Evolutionary conservation across 495 filamentous ascomycete species (phyloP).

Genomic region (Aspergillus bertholletiae): DNA sequence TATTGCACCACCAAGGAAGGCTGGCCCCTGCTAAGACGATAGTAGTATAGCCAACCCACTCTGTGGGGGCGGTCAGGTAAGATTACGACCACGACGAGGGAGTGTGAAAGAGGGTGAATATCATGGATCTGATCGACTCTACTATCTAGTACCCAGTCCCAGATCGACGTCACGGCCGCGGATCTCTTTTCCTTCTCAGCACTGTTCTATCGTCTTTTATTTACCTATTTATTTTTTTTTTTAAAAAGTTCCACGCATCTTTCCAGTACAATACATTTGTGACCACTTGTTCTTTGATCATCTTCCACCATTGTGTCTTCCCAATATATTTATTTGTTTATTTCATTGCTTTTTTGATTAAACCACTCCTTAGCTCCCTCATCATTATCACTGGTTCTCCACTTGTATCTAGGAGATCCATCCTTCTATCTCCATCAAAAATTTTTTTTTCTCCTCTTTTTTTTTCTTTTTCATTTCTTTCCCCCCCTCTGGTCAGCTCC

Average conservation of each 20-base stretch:
- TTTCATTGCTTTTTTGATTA: background rate
- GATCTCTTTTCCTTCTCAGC: background rate
- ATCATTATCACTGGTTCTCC: background rate
- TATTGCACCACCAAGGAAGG: background rate
- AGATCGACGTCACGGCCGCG: background rate
- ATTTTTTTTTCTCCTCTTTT: too few relatives aligned
- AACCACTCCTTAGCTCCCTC: background rate
- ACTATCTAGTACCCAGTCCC: background rate
- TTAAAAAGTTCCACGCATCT: too few relatives aligned
- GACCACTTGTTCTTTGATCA: background rate
- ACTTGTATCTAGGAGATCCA: background rate
- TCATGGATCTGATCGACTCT: background rate
- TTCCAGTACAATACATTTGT: too few relatives aligned
- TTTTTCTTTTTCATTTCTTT: too few relatives aligned
- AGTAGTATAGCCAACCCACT: background rate
- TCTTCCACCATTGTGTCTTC: background rate
- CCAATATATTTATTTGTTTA: background rate
- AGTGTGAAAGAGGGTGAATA: background rate
- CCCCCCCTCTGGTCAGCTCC: too few relatives aligned
- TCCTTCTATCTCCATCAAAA: background rate
- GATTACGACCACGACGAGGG: slow-evolving; percentile 5
- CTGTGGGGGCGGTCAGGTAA: background rate
- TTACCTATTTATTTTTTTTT: too few relatives aligned
- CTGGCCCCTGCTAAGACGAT: background rate
- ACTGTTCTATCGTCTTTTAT: background rate